A percentile compares a stretch with the other conserved stretches of the same genome.
phyloP scores from a whole-genome alignment of 345 rosid species.

The Camelina laxa region DNA sequence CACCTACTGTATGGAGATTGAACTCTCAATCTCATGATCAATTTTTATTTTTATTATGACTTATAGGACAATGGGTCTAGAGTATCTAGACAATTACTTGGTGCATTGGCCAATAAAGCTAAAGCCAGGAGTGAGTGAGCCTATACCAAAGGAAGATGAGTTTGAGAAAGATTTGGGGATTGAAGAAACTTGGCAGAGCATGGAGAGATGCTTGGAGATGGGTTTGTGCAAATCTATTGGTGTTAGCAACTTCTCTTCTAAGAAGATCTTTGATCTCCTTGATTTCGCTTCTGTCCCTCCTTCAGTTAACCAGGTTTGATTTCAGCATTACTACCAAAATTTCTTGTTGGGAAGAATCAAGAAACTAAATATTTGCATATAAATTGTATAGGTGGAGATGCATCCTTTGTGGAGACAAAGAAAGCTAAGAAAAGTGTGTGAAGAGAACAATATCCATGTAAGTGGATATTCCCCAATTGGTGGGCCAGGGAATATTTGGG shows the following conservation, averaged over 20 bases:
- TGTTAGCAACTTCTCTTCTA: constrained; percentile 87
- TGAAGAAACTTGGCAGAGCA: constrained; percentile 77
- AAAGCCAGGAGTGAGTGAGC: constrained; percentile 60
- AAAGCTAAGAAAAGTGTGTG: constrained; percentile 68
- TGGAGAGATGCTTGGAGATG: constrained; percentile 80
- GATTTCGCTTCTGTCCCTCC: constrained; percentile 73
- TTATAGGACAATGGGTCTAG: constrained; percentile 68
- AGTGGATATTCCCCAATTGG: constrained; percentile 91
- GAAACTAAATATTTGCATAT: constrained; percentile 8
- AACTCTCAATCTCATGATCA: constrained; percentile 12
- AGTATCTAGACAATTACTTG: constrained; percentile 78
- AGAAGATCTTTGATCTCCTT: constrained; percentile 56
- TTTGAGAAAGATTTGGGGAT: constrained; percentile 62
- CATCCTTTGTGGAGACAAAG: constrained; percentile 92
- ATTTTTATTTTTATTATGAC: neutral
- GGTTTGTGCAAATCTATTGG: constrained; percentile 78
- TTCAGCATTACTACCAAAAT: constrained; percentile 1
- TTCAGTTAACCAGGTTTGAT: constrained; percentile 66
- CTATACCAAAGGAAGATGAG: constrained; percentile 74
- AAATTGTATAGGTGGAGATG: constrained; percentile 74
- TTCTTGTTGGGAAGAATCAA: constrained; percentile 1
- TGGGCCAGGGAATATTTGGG: constrained; percentile 82
- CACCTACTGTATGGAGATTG: neutral
- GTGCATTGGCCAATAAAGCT: constrained; percentile 95
- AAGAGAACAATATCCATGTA: constrained; percentile 64